Evolutionary conservation across 305 asterid species (phyloP).

Genomic region (Fraxinus sp.): DNA sequence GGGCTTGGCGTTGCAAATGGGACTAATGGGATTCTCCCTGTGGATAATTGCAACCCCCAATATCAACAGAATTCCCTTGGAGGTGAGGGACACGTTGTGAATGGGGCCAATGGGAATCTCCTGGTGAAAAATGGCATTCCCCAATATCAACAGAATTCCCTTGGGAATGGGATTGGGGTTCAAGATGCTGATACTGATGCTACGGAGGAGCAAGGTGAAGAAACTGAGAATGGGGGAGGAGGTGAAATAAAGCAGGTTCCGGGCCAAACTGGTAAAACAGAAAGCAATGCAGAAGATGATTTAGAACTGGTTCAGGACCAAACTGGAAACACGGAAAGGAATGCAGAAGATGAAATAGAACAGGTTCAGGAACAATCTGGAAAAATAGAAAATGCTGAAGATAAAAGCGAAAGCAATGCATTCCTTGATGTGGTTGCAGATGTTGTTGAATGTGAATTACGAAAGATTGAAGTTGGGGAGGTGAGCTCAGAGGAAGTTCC

Average conservation of each 20-base stretch:
- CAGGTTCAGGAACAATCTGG: neutral
- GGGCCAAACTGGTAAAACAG: neutral
- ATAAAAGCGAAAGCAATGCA: neutral
- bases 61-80: constrained; percentile 18
- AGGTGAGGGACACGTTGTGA: constrained; percentile 1
- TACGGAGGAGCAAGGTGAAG: neutral
- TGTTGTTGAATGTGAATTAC: neutral
- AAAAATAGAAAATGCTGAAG: neutral
- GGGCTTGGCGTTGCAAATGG: constrained; percentile 1
- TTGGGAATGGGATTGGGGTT: neutral
- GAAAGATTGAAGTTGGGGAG: neutral
- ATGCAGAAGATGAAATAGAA: neutral
- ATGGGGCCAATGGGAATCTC: constrained; percentile 10
- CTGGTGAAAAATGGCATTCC: constrained; percentile 8
- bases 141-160: constrained; percentile 14
- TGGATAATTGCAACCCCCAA: constrained; percentile 11
- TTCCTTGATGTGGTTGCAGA: neutral
- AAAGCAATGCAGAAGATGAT: constrained; percentile 1
- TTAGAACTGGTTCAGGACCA: neutral
- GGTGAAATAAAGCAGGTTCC: neutral
- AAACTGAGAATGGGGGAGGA: neutral
- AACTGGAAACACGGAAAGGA: neutral
- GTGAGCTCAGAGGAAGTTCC: neutral
- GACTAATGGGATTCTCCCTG: constrained; percentile 1
- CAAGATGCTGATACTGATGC: neutral